Percentiles rank a stretch among this genome's conserved stretches.
Evolutionary conservation across 441 rosid genomes (phyloP).

Genomic region (Gossypium davidsonii): DNA sequence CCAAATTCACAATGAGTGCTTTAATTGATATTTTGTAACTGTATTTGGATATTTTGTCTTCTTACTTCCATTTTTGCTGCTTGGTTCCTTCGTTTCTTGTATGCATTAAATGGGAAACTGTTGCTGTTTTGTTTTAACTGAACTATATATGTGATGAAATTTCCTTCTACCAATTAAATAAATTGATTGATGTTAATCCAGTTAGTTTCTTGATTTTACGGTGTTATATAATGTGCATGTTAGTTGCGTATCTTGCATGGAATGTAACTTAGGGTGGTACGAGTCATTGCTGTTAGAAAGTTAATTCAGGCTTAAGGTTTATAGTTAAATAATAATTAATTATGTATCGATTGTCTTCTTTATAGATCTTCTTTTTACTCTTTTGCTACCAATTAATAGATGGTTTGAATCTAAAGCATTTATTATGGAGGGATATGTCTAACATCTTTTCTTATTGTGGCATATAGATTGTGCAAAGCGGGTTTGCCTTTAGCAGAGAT

Average conservation of each 20-base stretch:
- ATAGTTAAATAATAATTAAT: neutral
- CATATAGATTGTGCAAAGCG: constrained; percentile 13
- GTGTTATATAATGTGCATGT: neutral
- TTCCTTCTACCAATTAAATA: neutral
- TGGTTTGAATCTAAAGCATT: neutral
- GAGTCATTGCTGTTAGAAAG: neutral
- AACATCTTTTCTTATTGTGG: constrained; percentile 1
- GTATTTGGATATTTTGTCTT: no score
- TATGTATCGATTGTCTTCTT: neutral
- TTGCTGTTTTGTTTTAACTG: neutral
- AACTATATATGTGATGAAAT: neutral
- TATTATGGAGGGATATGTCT: neutral
- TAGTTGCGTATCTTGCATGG: neutral
- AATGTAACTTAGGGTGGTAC: neutral
- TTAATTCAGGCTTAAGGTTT: neutral
- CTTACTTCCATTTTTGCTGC: no score
- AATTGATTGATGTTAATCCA: neutral
- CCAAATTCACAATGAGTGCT: no score
- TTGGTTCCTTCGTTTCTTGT: no score
- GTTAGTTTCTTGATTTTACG: neutral
- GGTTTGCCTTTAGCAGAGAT: constrained; percentile 34
- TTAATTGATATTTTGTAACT: no score
- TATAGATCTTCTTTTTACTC: neutral
- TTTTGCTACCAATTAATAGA: neutral
- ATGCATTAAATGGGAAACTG: neutral